Evolutionary conservation across 2,329 filamentous ascomycete species (phyloP).

Genomic region (Thelonectria olida): DNA sequence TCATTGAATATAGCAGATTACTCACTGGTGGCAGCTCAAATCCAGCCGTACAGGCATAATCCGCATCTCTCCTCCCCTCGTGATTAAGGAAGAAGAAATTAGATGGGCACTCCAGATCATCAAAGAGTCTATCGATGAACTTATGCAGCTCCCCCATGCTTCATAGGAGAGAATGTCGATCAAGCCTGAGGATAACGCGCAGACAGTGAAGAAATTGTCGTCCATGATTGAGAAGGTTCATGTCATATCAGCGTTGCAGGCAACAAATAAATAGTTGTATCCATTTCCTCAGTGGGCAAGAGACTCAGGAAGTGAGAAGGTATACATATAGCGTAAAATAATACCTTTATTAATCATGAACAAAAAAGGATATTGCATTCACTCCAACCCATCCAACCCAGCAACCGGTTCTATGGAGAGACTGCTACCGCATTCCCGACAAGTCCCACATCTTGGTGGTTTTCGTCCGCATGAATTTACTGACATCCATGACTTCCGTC

Average conservation of each 20-base stretch:
- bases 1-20: too few species aligned
- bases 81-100: too few species aligned
- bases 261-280: background rate
- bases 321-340: background rate
- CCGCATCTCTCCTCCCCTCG: too few species aligned
- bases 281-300: background rate
- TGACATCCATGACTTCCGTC: background rate
- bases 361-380: too few species aligned
- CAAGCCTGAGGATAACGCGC: background rate
- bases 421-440: background rate
- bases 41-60: too few species aligned
- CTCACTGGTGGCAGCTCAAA: too few species aligned
- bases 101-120: too few species aligned
- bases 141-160: too few species aligned
- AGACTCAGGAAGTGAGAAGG: background rate
- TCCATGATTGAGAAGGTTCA: background rate
- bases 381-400: too few species aligned
- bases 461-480: background rate
- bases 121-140: too few species aligned
- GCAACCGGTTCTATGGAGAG: too few species aligned
- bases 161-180: background rate
- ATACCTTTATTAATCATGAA: too few species aligned
- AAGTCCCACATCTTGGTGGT: background rate
- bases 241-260: background rate
- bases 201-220: background rate